Evolutionary conservation across 441 rosid species (phyloP), one percentile per base, ranked within the genome.

Genomic region (Rhodomyrtus psidioides): DNA sequence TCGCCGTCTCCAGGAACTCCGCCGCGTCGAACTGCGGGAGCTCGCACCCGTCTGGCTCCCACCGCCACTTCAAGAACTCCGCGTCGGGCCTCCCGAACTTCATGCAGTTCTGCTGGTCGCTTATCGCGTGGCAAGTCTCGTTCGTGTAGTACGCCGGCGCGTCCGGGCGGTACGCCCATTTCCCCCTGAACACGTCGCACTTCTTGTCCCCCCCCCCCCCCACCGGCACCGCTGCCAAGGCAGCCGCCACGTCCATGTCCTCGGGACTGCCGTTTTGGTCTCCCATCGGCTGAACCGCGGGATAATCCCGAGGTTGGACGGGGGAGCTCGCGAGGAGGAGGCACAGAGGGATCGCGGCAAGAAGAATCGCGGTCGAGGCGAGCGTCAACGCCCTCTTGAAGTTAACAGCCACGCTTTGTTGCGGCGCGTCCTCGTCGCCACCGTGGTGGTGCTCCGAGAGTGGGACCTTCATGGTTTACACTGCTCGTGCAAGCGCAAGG

Each of bases 51-150:
- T 91, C 85, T 2, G 97, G 95, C 85, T 88, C 90, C 96, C 96
- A 94, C 74, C 91, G 90, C 96, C 95, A 94, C 84, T 92, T 90
- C 88, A 91, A 76, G 86, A 92, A 93, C 26, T 90, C 95, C 0
- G 75, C 53, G 59, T 94, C 95, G 0, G 93, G 93, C 76, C 94
- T 89, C 70, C 95, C 97, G 55, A 91, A 93, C 88, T 91, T 94
- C 89, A 92, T 88, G 90, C 97, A 94, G 87, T 94, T 93, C 85
- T 92, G 97, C 75, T 94, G 94, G 85, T 93, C 94, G 39, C 93
- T 94, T 53, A 94, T 94, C 0, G 93, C 94, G 92, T 93, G 88
- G 44, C 95, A 94, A 17, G 94, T 92, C 87, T 85, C 85, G 89
- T 94, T 93, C 3, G 92, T 92, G 91, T 94, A 94, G 87, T 94